A percentile compares a stretch with the other conserved stretches of the same genome.
phyloP scores from a whole-genome alignment of 768 basidiomycete genomes.

The Phallus indusiatus region DNA sequence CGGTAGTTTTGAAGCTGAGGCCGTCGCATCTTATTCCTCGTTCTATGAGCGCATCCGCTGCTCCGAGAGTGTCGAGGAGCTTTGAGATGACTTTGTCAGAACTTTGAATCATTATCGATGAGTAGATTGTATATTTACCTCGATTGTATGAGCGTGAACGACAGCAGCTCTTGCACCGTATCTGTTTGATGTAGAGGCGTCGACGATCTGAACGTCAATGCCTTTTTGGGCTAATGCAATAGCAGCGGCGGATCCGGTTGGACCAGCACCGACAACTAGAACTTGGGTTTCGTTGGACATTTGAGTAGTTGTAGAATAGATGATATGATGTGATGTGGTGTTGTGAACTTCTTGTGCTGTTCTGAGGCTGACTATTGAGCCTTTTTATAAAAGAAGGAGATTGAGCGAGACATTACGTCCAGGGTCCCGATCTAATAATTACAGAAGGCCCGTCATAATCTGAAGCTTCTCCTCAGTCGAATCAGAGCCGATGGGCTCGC shows the following conservation, averaged over 20 bases:
- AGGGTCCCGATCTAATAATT: no score
- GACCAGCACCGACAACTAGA: slow-evolving; percentile 24
- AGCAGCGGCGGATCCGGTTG: slow-evolving; percentile 7
- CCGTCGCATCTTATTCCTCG: slow-evolving; percentile 12
- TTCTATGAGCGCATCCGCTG: slow-evolving; percentile 29
- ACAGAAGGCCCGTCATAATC: no score
- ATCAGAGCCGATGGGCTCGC: no score
- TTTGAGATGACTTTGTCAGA: slow-evolving; percentile 28
- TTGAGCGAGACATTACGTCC: no score
- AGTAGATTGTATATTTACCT: slow-evolving; percentile 25
- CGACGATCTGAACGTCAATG: slow-evolving; percentile 6
- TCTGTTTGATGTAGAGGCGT: not conserved
- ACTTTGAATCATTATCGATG: not conserved
- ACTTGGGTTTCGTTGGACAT: slow-evolving; percentile 26
- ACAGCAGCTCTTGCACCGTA: slow-evolving; percentile 33
- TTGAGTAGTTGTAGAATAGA: not conserved
- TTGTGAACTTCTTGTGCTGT: no score
- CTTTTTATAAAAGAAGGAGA: no score
- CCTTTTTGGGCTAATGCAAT: slow-evolving; percentile 20
- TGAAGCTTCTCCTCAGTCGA: no score
- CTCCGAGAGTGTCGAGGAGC: slow-evolving; percentile 36
- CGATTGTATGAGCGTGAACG: slow-evolving; percentile 44
- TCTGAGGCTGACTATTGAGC: no score
- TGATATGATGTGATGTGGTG: no score
- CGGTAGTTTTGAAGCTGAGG: not conserved